Base-by-base conservation (phyloP, 2,329 filamentous ascomycete genomes). In the Didymella pomorum region DNA sequence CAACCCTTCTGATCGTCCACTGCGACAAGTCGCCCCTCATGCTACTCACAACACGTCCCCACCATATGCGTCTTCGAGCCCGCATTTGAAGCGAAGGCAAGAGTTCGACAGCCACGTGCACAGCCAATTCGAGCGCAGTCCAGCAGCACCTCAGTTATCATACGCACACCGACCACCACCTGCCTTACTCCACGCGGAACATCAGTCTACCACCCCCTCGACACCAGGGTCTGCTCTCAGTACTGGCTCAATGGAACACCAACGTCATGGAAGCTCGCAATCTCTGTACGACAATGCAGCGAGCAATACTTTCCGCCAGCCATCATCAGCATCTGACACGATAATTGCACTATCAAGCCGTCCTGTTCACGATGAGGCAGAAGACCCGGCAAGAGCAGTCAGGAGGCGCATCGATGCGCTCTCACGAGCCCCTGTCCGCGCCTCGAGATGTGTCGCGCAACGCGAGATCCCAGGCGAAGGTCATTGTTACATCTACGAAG, bases 401-500 rank as follows among this genome's bases (percentile, higher is more conserved):
- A 72, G 72, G 63, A 71, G 73, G 60, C 72, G 74, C 18, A 55
- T 71, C 29, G 75, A 76, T 44, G 69, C 68, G n/a, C 63, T 71
- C 18, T 72, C 72, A 21, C 70, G 74, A 39, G 69, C 72, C 16
- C 71, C 74, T 18, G 60, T 72, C 29, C 71, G 70, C 43, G 66
- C 71, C 5, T 74, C 74, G 20, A 72, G 72, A 43, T 77, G 72
- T 56, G 56, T 78, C 31, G 76, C 74, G 20, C 73, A 78, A 63
- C 71, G 74, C 29, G 87, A 90, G 52, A 86, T 95, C 4, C 86
- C 89, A 0, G 91, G 91, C 9, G 90, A 95, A 76, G 92, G 91
- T 2, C 76, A 90, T 69, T 95, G 91, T 79, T 95, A 92, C 72
- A 89, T 95, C 62, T 95, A 95, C 73, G 91, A 94, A 63, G 92